A percentile compares a stretch with the other conserved stretches of the same genome.
phyloP scores from a whole-genome alignment of 176 grass and related monocot species.

The Rhipidocladum racemiflorum region DNA sequence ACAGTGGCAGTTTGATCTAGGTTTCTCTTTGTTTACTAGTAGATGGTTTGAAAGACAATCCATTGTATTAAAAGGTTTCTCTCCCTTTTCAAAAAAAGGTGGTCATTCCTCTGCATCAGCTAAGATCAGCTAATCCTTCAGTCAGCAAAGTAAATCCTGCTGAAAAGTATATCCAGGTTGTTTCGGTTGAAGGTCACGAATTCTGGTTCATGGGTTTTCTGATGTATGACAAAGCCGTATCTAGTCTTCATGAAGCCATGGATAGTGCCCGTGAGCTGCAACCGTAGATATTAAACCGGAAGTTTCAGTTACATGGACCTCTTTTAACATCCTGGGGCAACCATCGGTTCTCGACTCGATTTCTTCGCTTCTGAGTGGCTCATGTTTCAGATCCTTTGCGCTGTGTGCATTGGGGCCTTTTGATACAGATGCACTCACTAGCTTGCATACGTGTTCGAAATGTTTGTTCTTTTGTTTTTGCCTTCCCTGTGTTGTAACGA shows the following conservation, averaged over 20 bases:
- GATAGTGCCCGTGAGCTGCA: conserved; percentile 54
- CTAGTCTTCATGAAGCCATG: conserved; percentile 75
- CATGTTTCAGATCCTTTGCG: conserved; percentile 32
- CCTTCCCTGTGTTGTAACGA: conserved; percentile 38
- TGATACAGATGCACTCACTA: conserved; percentile 28
- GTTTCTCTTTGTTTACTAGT: background rate
- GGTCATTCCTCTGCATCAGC: conserved; percentile 80
- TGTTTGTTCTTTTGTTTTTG: conserved; percentile 29
- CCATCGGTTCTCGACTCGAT: background rate
- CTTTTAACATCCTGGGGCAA: background rate
- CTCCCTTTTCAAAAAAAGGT: conserved; percentile 49
- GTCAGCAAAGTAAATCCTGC: conserved; percentile 64
- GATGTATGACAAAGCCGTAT: conserved; percentile 60
- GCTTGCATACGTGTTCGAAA: conserved; percentile 34
- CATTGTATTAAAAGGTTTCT: background rate
- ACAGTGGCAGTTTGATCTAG: background rate
- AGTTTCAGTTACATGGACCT: background rate
- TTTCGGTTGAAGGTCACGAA: conserved; percentile 77
- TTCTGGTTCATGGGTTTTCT: conserved; percentile 96
- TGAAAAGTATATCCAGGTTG: conserved; percentile 80
- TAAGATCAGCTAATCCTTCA: conserved; percentile 82
- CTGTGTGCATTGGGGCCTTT: background rate
- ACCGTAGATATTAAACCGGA: conserved; percentile 36
- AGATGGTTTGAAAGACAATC: background rate
- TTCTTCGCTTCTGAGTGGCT: conserved; percentile 20